Percentiles rank a stretch among this genome's conserved stretches.
Evolutionary conservation across 1,284 basidiomycete species (phyloP).

Genomic region (Malassezia psittaci): DNA sequence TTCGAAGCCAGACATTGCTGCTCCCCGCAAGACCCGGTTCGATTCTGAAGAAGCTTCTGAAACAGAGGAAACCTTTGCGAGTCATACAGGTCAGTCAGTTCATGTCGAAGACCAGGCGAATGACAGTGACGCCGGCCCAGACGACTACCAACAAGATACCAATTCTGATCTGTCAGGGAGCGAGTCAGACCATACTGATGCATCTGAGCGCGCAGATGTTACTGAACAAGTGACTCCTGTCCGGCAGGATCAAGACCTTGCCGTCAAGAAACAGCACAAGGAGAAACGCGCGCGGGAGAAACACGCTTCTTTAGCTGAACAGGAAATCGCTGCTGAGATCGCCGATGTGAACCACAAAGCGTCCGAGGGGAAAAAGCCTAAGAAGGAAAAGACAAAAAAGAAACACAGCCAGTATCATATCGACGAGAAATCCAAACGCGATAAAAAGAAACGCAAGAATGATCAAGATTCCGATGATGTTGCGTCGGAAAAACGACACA

Average conservation of each 20-base stretch:
- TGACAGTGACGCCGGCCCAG: neutral
- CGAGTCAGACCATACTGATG: neutral
- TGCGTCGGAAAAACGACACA: neutral
- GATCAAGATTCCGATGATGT: neutral
- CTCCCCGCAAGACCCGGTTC: conserved; percentile 13
- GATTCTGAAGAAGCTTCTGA: conserved; percentile 6
- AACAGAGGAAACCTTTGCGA: neutral
- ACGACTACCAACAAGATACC: neutral
- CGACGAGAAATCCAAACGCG: conserved; percentile 5
- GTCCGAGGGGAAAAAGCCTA: neutral
- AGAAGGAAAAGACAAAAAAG: conserved; percentile 10
- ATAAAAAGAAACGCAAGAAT: neutral
- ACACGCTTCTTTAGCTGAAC: neutral
- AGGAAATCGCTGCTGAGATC: neutral
- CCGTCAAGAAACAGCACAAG: neutral
- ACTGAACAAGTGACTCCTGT: neutral
- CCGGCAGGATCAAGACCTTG: neutral
- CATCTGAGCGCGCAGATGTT: neutral
- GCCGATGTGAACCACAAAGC: neutral
- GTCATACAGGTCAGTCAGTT: neutral
- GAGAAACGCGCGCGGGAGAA: neutral
- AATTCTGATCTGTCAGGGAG: neutral
- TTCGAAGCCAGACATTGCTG: neutral
- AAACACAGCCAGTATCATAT: neutral
- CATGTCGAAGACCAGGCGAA: conserved; percentile 6